Conservation (phyloP, 2,329 filamentous ascomycete genomes). For the Trichophyton mentagrophytes region DNA sequence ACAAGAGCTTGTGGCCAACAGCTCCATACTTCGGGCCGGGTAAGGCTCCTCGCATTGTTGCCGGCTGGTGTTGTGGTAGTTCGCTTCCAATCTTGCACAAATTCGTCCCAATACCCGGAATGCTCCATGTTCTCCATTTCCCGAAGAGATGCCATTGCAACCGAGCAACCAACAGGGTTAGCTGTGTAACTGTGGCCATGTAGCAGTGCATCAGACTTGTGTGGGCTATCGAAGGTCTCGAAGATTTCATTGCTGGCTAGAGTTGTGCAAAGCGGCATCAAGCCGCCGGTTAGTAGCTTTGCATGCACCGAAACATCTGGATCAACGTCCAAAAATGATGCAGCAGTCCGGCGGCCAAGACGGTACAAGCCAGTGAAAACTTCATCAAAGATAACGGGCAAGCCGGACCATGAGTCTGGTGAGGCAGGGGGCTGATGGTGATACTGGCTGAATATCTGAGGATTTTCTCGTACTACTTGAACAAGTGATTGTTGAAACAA, state of each 20-base stretch:
- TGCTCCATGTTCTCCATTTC: slow-evolving; percentile 48
- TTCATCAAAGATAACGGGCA: slow-evolving; percentile 73
- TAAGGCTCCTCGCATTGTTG: not conserved
- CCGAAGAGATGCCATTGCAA: slow-evolving; percentile 55
- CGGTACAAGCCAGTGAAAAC: slow-evolving; percentile 80
- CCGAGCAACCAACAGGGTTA: slow-evolving; percentile 66
- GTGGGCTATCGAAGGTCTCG: slow-evolving; percentile 53
- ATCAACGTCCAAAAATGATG: slow-evolving; percentile 54
- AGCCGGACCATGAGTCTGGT: slow-evolving; percentile 49
- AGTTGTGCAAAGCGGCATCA: slow-evolving; percentile 65
- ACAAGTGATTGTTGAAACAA: slow-evolving; percentile 65
- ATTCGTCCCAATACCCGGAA: slow-evolving; percentile 44
- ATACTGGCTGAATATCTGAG: slow-evolving; percentile 39
- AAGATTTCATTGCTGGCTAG: slow-evolving; percentile 64
- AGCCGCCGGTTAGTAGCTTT: slow-evolving; percentile 69
- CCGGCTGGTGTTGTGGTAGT: not conserved
- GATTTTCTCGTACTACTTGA: slow-evolving; percentile 49
- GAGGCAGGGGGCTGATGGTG: slow-evolving; percentile 12
- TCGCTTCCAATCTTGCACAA: slow-evolving; percentile 39
- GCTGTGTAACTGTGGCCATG: slow-evolving; percentile 84
- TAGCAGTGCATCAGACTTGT: slow-evolving; percentile 66
- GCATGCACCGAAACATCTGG: slow-evolving; percentile 71
- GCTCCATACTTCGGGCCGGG: slow-evolving; percentile 44
- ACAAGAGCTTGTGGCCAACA: slow-evolving; percentile 56
- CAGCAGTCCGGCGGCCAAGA: slow-evolving; percentile 57